phyloP scores from a whole-genome alignment of 768 basidiomycete genomes.

The Tylopilus vinaceipallidus region DNA sequence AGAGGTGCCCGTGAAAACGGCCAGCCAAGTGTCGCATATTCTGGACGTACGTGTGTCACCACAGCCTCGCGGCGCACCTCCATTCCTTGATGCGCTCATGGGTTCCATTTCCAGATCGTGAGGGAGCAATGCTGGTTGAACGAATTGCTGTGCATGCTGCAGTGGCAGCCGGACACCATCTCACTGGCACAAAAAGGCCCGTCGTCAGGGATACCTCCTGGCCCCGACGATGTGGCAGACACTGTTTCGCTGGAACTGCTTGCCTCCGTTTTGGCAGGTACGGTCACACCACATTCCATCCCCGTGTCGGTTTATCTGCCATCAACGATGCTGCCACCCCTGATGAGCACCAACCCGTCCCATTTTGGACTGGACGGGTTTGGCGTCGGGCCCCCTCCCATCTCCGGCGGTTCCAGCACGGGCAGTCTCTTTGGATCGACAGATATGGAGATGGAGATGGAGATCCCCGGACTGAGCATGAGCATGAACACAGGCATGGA shows the following conservation, averaged over 20 bases:
- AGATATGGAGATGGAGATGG: slow-evolving; percentile 36
- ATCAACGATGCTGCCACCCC: slow-evolving; percentile 28
- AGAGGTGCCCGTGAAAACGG: slow-evolving; percentile 64
- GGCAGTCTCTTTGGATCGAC: slow-evolving; percentile 31
- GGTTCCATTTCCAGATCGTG: slow-evolving; percentile 40
- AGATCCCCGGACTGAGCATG: slow-evolving; percentile 35
- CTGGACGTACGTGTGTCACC: slow-evolving; percentile 52
- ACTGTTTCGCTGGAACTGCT: slow-evolving; percentile 55
- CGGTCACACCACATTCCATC: slow-evolving; percentile 37
- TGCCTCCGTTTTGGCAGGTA: slow-evolving; percentile 63
- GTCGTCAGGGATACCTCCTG: neutral
- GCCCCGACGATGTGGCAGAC: slow-evolving; percentile 24
- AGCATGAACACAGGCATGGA: slow-evolving; percentile 33
- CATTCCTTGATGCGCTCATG: neutral
- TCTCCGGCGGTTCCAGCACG: slow-evolving; percentile 22
- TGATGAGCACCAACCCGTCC: slow-evolving; percentile 15
- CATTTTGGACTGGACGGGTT: slow-evolving; percentile 30
- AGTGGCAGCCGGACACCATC: slow-evolving; percentile 56
- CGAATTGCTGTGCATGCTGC: slow-evolving; percentile 56
- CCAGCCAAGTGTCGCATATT: slow-evolving; percentile 74
- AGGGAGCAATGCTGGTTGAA: slow-evolving; percentile 86
- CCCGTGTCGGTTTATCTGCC: slow-evolving; percentile 73
- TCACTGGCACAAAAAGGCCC: slow-evolving; percentile 3
- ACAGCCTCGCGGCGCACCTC: neutral
- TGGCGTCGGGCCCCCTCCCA: slow-evolving; percentile 24